Base-by-base conservation (phyloP, 495 filamentous ascomycete genomes). In the Tetracladium setigerum region DNA sequence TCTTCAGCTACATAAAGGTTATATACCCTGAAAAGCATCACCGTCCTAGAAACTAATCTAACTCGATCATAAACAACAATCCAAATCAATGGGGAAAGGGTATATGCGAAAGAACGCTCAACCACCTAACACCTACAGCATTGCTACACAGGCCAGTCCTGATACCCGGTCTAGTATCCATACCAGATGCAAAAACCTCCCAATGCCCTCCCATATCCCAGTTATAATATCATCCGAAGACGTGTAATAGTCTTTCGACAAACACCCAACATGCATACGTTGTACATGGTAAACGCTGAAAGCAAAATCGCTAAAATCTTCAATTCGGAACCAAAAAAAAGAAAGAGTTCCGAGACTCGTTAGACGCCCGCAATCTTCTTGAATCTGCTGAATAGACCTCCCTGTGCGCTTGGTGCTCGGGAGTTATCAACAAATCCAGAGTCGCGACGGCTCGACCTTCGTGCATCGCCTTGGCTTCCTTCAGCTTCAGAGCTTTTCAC, bases 301-400 rank as follows among this genome's bases (percentile, higher is more conserved):
- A 27, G 22, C 22, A 27, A n/a, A 27, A 27, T 27, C 22, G 22
- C 22, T 27, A 27, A 27, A 27, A 27, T 27, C 22, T 27, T 27
- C 22, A 27, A 27, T 27, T 27, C 22, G 22, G 22, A 27, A 27
- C 22, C 3, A 27, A 27, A 27, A 27, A 27, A 27, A 27, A 27
- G 22, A 27, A 27, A 27, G 3, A 3, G 22, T 27, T 27, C 22
- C 22, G 22, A 27, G 22, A 27, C 3, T 27, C 22, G 7, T 46
- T 47, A 57, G 34, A 50, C 51, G 18, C 54, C 50, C 22, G 51
- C 47, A 15, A 73, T 61, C 61, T 73, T 74, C 62, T 62, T 73
- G 71, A 72, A 79, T 64, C 75, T 74, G 47, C 73, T 76, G 52
- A 69, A 74, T 37, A 74, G 59, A 44, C 74, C 73, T 17, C 55